phyloP scores from a whole-genome alignment of 495 filamentous ascomycete genomes.

The Extremus antarcticus region DNA sequence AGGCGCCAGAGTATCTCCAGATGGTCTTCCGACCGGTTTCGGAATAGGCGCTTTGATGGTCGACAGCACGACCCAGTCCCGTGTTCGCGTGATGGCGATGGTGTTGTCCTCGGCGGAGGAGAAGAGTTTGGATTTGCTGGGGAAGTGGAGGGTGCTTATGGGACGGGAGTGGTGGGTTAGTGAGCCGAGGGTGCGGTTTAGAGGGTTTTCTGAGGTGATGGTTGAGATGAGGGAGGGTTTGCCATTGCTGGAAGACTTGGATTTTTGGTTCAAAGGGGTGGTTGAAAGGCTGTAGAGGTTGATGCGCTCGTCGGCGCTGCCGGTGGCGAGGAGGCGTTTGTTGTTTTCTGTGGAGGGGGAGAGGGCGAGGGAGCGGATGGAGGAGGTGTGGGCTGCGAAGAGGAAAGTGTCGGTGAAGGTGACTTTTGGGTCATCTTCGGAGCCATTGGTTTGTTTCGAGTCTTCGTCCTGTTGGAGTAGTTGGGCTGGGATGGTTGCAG shows the following conservation, averaged over 20 bases:
- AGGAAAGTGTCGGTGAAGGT: constrained; percentile 89
- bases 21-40: constrained; percentile 69
- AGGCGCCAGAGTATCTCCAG: constrained; percentile 78
- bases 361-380: constrained; percentile 81
- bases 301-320: constrained; percentile 83
- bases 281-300: constrained; percentile 88
- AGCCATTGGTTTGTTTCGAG: neutral
- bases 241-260: neutral
- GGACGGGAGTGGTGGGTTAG: constrained; percentile 75
- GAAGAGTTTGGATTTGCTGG: constrained; percentile 77
- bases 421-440: constrained; percentile 26
- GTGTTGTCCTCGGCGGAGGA: constrained; percentile 75
- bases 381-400: constrained; percentile 82
- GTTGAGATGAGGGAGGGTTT: neutral
- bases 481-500: constrained; percentile 48
- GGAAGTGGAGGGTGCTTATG: constrained; percentile 69
- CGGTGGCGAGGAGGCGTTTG: constrained; percentile 78
- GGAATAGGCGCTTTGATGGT: constrained; percentile 82
- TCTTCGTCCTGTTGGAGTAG: constrained; percentile 2
- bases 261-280: constrained; percentile 36
- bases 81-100: constrained; percentile 70
- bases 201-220: constrained; percentile 60
- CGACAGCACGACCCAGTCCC: constrained; percentile 86
- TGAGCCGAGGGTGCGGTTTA: constrained; percentile 77
- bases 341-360: constrained; percentile 58